These are phyloP conservation scores for Effrenium voratum DNA, from an alignment of 73 alveolate genomes.

Conservation along the genomic window DNA sequence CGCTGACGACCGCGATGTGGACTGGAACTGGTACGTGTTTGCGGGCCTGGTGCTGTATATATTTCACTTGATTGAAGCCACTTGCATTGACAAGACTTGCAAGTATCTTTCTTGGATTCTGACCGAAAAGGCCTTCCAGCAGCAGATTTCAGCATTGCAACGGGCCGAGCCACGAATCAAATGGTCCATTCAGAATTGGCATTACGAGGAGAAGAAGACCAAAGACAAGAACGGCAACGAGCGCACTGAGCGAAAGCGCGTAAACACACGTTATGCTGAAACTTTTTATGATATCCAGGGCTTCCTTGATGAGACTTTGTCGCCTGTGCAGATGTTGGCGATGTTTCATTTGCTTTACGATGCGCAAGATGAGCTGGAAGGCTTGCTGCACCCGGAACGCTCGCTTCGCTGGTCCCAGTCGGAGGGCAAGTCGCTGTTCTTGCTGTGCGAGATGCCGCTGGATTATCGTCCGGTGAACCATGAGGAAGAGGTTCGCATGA, in stretches of 20 bases:
- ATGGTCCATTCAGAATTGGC: background rate
- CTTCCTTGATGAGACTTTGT: background rate
- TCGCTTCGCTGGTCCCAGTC: background rate
- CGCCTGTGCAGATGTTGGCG: background rate
- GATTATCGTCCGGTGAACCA: background rate
- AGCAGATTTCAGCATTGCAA: background rate
- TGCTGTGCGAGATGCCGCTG: constrained; percentile 15
- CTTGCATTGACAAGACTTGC: background rate
- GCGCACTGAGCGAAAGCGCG: background rate
- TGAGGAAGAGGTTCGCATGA: background rate
- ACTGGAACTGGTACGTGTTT: background rate
- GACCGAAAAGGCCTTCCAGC: background rate
- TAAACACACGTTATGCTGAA: background rate
- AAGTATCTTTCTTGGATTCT: constrained; percentile 3
- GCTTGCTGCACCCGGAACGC: background rate
- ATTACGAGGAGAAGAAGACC: background rate
- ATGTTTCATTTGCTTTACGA: constrained; percentile 3
- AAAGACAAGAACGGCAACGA: constrained; percentile 2
- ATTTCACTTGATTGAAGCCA: background rate
- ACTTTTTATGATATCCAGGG: background rate
- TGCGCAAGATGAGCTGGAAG: background rate
- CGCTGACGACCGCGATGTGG: background rate
- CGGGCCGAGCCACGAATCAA: background rate
- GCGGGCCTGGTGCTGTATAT: background rate
- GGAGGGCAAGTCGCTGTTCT: background rate